Percentiles rank a stretch among this genome's conserved stretches.
phyloP scores from a whole-genome alignment of 2,329 filamentous ascomycete species.

The Aspergillus sp. region DNA sequence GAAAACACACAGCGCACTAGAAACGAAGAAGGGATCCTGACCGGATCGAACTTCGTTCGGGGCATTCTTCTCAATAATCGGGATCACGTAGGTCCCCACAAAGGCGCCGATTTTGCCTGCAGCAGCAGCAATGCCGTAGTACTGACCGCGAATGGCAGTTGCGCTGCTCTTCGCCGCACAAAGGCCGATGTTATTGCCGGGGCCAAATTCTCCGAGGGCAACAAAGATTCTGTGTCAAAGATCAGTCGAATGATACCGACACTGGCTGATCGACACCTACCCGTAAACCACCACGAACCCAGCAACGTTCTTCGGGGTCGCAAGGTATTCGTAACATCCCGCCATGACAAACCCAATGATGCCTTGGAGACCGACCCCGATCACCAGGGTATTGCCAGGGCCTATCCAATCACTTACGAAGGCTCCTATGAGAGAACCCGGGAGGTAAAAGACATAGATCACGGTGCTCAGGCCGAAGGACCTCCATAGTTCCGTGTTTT shows the following conservation, averaged over 20 bases:
- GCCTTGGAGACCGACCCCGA: constrained; percentile 64
- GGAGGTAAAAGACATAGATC: constrained; percentile 82
- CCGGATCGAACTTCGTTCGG: constrained; percentile 52
- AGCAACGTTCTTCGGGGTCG: constrained; percentile 57
- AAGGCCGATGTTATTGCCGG: constrained; percentile 85
- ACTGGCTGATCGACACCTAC: constrained; percentile 14
- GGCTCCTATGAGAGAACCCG: constrained; percentile 69
- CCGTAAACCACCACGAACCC: constrained; percentile 74
- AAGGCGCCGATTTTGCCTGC: constrained; percentile 56
- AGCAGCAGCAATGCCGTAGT: constrained; percentile 48
- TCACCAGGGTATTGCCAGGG: constrained; percentile 62
- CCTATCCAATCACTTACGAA: constrained; percentile 71
- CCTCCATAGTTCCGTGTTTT: constrained; percentile 58
- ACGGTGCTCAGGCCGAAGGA: constrained; percentile 82
- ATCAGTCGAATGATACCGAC: too few relatives aligned
- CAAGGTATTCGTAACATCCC: constrained; percentile 64
- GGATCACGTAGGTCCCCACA: constrained; percentile 75
- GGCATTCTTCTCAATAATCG: constrained; percentile 55
- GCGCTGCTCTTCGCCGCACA: constrained; percentile 80
- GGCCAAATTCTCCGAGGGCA: constrained; percentile 69
- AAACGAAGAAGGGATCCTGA: constrained; percentile 88
- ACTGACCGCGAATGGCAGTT: constrained; percentile 75
- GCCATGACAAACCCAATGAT: constrained; percentile 85
- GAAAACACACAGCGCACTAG: constrained; percentile 66
- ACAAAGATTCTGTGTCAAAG: constrained; percentile 53